Evolutionary conservation across 176 grass and related monocot genomes (phyloP), one percentile per base, ranked within the genome.

Genomic region (Poa annua): DNA sequence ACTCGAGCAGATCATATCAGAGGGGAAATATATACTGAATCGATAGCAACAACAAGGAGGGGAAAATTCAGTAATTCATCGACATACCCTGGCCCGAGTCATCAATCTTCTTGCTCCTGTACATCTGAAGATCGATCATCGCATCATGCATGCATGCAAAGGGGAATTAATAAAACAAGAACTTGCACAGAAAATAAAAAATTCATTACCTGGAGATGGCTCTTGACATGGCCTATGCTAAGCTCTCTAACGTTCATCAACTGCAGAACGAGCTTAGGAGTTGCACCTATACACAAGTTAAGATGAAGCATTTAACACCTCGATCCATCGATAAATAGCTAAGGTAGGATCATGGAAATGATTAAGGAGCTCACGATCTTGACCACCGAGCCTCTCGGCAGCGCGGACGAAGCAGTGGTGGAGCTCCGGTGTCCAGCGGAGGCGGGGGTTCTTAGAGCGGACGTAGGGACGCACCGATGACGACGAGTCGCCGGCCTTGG

Each of bases 221-320:
- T 94, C 85, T 94, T 94, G 68, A 94, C 87, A 85, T 94, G 92
- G 68, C 89, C 84, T 85, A 94, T 91, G 87, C 89, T 89, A 15
- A 94, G 92, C 47, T 87, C 92, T 88, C 88, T 83, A 5, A 89
- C 92, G 54, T 91, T 91, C 92, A 94, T 94, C 62, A 89, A 57
- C 11, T 89, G 89, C 61, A 94, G 92, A 76, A 94, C 89, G 19
- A 94, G 74, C 81, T 91, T 94, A 3, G 92, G 92, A 63, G 89
- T 94, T 73, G 92, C 92, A 61, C 84, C 92, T 94, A 47, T 8
- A 54, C 0, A 74, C 14, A 66, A 45, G 8, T 66, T 19, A 52
- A 0, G 36, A 66, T 3, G 24, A 19, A 81, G 53, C 7, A 15
- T 11, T 42, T 12, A 51, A 75, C 49, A 56, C 56, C 7, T 10